A percentile compares a stretch with the other conserved stretches of the same genome.
These are phyloP conservation scores for Taxillus chinensis DNA, from an alignment of 164 flowering plant species.

Conservation along the genomic window DNA sequence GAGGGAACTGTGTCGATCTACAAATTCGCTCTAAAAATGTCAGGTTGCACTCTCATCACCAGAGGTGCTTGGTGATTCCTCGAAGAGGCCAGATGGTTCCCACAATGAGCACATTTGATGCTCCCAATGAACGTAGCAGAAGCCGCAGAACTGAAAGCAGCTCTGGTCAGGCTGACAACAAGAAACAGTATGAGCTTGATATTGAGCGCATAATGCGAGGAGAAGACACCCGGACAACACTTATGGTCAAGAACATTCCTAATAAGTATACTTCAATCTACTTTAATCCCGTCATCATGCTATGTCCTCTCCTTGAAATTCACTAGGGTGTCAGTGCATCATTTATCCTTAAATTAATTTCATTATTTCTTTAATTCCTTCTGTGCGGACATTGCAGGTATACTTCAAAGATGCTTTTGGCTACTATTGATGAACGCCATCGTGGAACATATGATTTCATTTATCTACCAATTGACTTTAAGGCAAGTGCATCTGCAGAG, in stretches of 20 bases:
- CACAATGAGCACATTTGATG: constrained; percentile 48
- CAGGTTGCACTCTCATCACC: constrained; percentile 57
- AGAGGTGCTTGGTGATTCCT: constrained; percentile 59
- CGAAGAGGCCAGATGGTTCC: constrained; percentile 57
- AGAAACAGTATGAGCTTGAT: constrained; percentile 55
- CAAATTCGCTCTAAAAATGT: constrained; percentile 34
- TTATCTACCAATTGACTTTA: constrained; percentile 57
- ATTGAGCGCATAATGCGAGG: constrained; percentile 40
- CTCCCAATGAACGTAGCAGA: constrained; percentile 53
- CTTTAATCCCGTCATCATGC: not conserved
- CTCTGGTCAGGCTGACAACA: constrained; percentile 42
- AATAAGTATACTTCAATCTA: constrained; percentile 38
- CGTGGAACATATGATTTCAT: constrained; percentile 52
- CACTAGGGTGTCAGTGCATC: not conserved
- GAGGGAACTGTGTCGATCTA: constrained; percentile 54
- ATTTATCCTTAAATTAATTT: too few species aligned
- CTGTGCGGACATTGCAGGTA: constrained; percentile 24
- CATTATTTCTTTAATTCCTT: too few species aligned
- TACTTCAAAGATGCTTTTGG: constrained; percentile 62
- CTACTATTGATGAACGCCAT: constrained; percentile 55
- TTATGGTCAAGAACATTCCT: constrained; percentile 64
- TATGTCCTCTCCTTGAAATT: not conserved
- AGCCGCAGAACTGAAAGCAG: constrained; percentile 38
- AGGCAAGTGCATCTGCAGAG: constrained; percentile 25
- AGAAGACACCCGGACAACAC: constrained; percentile 52